Evolutionary conservation across 441 rosid species (phyloP).

Genomic region (Pelargonium australe): DNA sequence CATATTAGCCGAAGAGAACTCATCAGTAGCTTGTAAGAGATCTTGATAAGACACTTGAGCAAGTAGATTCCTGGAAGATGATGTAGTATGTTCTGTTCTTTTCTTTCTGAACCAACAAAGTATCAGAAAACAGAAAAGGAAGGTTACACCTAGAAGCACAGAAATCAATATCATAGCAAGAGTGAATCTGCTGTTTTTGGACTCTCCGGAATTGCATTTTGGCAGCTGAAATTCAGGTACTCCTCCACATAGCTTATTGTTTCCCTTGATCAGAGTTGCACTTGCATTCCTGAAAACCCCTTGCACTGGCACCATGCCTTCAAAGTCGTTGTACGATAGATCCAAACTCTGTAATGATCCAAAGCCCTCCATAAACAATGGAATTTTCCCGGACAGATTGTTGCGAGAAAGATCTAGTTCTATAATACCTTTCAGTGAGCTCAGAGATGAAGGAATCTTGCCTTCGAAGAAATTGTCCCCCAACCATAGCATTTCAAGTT

Average conservation of each 20-base stretch:
- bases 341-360: conserved; percentile 2
- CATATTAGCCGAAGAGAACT: conserved; percentile 6
- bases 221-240: conserved; percentile 16
- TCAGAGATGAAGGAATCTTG: conserved; percentile 13
- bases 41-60: conserved; percentile 7
- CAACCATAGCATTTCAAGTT: conserved; percentile 15
- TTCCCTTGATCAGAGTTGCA: conserved; percentile 12
- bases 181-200: not conserved
- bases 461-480: conserved; percentile 25
- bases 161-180: not conserved
- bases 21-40: not conserved
- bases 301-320: conserved; percentile 15
- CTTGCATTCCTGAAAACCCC: too few relatives aligned
- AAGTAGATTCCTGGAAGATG: too few relatives aligned
- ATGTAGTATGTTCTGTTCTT: too few relatives aligned
- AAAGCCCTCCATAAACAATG: conserved; percentile 11
- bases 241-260: conserved; percentile 28
- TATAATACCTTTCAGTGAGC: conserved; percentile 18
- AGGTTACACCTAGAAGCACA: too few relatives aligned
- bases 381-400: conserved; percentile 23
- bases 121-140: too few relatives aligned
- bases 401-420: conserved; percentile 20
- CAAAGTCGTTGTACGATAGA: conserved; percentile 24
- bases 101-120: too few relatives aligned
- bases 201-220: conserved; percentile 6